A percentile compares a stretch with the other conserved stretches of the same genome.
These are phyloP conservation scores for Auriscalpium vulgare DNA, from an alignment of 768 basidiomycete genomes.

Conservation along the genomic window DNA sequence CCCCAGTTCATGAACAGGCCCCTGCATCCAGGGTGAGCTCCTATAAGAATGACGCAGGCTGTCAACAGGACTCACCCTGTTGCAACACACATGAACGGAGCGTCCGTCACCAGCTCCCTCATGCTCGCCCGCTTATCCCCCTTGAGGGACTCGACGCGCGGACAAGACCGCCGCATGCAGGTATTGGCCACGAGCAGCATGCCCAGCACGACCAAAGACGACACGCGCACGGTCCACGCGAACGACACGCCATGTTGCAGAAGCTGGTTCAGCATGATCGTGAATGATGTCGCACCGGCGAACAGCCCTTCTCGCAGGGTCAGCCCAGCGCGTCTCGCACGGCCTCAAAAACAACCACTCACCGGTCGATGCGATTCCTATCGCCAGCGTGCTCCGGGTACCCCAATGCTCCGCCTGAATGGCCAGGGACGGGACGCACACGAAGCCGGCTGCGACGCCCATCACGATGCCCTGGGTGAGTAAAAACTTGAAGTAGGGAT, in stretches of 20 bases:
- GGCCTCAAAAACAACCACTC: conserved; percentile 8
- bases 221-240: conserved; percentile 33
- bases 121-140: neutral
- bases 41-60: neutral
- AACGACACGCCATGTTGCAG: conserved; percentile 27
- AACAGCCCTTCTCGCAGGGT: too few relatives aligned
- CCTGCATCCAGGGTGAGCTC: neutral
- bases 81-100: conserved; percentile 13
- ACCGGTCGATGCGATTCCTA: conserved; percentile 23
- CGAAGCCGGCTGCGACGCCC: conserved; percentile 37
- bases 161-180: conserved; percentile 13
- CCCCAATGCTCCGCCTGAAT: conserved; percentile 39
- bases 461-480: conserved; percentile 43
- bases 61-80: conserved; percentile 10
- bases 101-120: conserved; percentile 11
- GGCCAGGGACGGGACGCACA: conserved; percentile 39
- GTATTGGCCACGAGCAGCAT: conserved; percentile 16
- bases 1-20: conserved; percentile 11
- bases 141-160: neutral
- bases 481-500: conserved; percentile 42
- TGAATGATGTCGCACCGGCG: conserved; percentile 26
- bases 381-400: conserved; percentile 25
- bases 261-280: conserved; percentile 27
- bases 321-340: conserved; percentile 12
- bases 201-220: conserved; percentile 13